Evolutionary conservation across 73 alveolate genomes (phyloP), one percentile per base, ranked within the genome.

Genomic region (Paramecium caudatum): DNA sequence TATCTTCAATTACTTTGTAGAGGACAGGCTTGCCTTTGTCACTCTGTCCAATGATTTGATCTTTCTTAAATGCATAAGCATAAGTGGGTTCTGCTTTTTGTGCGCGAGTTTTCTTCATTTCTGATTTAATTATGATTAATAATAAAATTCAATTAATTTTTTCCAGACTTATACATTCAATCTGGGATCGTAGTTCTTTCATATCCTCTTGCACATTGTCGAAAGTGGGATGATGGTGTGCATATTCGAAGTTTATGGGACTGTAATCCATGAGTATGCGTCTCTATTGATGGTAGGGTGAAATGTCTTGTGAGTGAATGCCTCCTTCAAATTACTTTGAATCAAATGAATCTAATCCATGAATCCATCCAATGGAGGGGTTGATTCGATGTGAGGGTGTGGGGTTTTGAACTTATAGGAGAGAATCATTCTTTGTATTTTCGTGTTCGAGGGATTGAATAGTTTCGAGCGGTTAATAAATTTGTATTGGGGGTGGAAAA

Each of bases 381-480:
- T 74, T 41, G 43, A 39, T 45, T 74, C 83, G 27, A 65, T 65
- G 25, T 74, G 88, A 45, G 0, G 88, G 62, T 10, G 62, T 74
- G 4, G 33, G 6, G 43, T 74, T 41, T 17, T 27, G 68, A 17
- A 74, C 15, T 21, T 55, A 27, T 43, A 55, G 23, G 30, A 55
- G 30, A 27, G 80, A 55, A 55, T 74, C 88, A 45, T 74, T 74
- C 65, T 43, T 74, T 3, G 88, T 74, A 74, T 74, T 74, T 12
- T 74, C 49, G 39, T 65, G 25, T 65, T 65, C 83, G 10, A 74
- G 12, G 10, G 69, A 41, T 10, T 74, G 32, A n/a, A 74, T 74
- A 8, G 88, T 74, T 27, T 74, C 88, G 36, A 74, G 34, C 23
- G 80, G 84, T 4, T 68, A n/a, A 37, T 68, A 34, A 37, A 68